A percentile compares a stretch with the other conserved stretches of the same genome.
Evolutionary conservation across 441 rosid genomes (phyloP).

Genomic region (Populus tomentosa): DNA sequence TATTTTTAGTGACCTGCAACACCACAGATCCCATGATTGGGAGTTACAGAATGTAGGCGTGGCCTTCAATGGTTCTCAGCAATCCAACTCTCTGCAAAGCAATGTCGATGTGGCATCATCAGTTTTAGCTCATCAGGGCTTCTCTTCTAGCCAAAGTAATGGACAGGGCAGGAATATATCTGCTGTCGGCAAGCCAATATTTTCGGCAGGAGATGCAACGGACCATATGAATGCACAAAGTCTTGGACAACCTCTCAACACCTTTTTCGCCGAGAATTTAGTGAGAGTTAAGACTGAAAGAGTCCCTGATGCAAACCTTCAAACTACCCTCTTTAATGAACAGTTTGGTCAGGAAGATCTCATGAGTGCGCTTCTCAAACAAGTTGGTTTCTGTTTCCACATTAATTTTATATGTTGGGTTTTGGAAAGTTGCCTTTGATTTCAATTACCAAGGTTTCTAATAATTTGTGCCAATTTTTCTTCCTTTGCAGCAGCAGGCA

Average conservation of each 20-base stretch:
- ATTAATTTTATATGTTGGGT: neutral
- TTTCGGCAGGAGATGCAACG: slow-evolving; percentile 29
- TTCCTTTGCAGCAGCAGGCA: slow-evolving; percentile 43
- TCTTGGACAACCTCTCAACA: slow-evolving; percentile 37
- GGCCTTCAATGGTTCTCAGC: slow-evolving; percentile 48
- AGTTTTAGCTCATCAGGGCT: slow-evolving; percentile 43
- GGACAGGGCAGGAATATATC: slow-evolving; percentile 37
- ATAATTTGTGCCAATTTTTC: slow-evolving; percentile 1
- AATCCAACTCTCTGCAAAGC: slow-evolving; percentile 32
- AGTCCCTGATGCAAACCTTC: slow-evolving; percentile 39
- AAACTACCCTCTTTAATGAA: slow-evolving; percentile 40
- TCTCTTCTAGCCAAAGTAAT: slow-evolving; percentile 47
- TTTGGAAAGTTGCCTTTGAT: slow-evolving; percentile 2
- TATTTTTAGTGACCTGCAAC: slow-evolving; percentile 51
- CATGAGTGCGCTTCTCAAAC: slow-evolving; percentile 80
- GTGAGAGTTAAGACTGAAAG: slow-evolving; percentile 64
- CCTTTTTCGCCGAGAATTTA: slow-evolving; percentile 35
- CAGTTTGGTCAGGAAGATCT: slow-evolving; percentile 80
- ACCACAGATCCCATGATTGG: slow-evolving; percentile 61
- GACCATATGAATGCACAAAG: slow-evolving; percentile 30
- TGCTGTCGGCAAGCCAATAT: slow-evolving; percentile 27
- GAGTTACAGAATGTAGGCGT: slow-evolving; percentile 59
- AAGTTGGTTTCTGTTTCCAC: slow-evolving; percentile 38
- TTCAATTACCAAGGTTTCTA: neutral
- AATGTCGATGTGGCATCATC: slow-evolving; percentile 39